Evolutionary conservation across 2,329 filamentous ascomycete species (phyloP).

Genomic region (Aspergillus phoenicis): DNA sequence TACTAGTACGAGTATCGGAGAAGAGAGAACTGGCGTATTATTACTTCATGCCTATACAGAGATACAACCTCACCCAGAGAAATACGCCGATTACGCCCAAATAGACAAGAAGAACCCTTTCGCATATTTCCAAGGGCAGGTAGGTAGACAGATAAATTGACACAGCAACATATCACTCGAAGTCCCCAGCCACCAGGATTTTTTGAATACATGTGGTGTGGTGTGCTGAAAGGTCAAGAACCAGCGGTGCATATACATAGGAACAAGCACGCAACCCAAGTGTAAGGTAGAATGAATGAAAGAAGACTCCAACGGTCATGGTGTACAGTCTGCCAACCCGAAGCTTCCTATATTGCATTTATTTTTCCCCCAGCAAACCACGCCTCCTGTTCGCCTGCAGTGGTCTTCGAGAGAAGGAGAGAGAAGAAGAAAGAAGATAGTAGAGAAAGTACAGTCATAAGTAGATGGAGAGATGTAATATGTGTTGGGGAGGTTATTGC

Average conservation of each 20-base stretch:
- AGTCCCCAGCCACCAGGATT: not conserved
- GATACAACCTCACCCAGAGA: not conserved
- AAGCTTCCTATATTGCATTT: not conserved
- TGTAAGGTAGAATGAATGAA: not conserved
- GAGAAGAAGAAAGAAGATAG: conserved; percentile 7
- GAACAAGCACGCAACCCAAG: not conserved
- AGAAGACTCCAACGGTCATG: conserved; percentile 3
- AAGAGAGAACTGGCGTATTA: not conserved
- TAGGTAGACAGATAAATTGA: not conserved
- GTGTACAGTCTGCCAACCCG: conserved; percentile 11
- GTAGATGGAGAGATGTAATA: not conserved
- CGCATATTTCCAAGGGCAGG: not conserved
- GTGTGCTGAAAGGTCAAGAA: not conserved
- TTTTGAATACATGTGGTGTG: not conserved
- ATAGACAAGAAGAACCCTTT: not conserved
- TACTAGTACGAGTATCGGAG: not conserved
- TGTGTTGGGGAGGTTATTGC: not conserved
- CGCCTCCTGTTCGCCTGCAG: conserved; percentile 15
- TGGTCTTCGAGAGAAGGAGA: not conserved
- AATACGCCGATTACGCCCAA: not conserved
- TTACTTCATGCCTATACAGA: not conserved
- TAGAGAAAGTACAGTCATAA: conserved; percentile 5
- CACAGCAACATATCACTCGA: not conserved
- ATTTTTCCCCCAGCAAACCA: not conserved
- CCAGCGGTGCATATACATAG: not conserved